Conservation (phyloP, 2,329 filamentous ascomycete genomes). For the Penicillium sp. region DNA sequence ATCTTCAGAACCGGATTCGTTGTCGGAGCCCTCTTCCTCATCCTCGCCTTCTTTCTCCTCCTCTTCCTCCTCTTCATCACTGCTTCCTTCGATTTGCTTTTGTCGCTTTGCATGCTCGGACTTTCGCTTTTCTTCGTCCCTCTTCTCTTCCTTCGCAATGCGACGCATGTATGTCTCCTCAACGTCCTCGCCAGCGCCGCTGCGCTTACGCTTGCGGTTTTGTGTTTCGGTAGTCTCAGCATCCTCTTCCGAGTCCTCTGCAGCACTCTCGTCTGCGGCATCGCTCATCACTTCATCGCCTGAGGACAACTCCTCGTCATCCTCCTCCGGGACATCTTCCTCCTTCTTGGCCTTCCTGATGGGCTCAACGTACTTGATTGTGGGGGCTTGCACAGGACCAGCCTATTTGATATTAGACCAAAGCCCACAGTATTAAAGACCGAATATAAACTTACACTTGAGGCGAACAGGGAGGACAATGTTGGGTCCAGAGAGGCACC, state of each 20-base stretch:
- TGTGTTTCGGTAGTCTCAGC: constrained; percentile 20
- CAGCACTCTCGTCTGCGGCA: constrained; percentile 49
- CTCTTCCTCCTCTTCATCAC: constrained; percentile 51
- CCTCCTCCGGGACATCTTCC: constrained; percentile 31
- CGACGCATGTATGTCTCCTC: constrained; percentile 48
- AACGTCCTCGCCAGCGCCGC: constrained; percentile 49
- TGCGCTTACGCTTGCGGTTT: constrained; percentile 57
- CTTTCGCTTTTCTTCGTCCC: constrained; percentile 36
- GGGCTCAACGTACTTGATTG: constrained; percentile 22
- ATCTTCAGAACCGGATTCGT: constrained; percentile 44
- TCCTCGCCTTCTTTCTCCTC: constrained; percentile 42
- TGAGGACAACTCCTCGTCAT: constrained; percentile 19
- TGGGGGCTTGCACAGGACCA: constrained; percentile 43
- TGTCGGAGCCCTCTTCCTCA: constrained; percentile 57
- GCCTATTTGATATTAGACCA: constrained; percentile 29
- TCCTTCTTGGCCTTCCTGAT: constrained; percentile 28
- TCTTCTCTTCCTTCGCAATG: constrained; percentile 45
- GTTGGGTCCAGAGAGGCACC: constrained; percentile 68
- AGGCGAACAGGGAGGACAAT: constrained; percentile 69
- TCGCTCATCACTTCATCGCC: constrained; percentile 45
- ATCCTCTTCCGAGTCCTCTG: constrained; percentile 50
- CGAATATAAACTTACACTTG: constrained; percentile 61
- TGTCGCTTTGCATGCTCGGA: constrained; percentile 41
- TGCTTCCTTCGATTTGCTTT: constrained; percentile 34
- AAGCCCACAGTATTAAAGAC: neutral